phyloP scores from a whole-genome alignment of 2,329 filamentous ascomycete genomes.

The Cercospora sp. region DNA sequence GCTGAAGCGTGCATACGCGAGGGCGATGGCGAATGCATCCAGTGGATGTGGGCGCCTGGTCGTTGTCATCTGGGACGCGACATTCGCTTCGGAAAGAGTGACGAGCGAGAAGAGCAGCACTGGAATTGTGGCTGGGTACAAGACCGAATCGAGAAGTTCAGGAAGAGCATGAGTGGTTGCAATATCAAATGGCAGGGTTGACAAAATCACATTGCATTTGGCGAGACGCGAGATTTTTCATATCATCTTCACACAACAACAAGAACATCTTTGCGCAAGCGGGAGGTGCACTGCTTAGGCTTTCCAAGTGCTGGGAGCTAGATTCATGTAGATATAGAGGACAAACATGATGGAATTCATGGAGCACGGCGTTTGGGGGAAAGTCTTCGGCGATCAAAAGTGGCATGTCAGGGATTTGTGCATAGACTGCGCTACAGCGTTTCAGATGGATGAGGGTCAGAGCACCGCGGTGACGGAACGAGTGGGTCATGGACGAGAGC shows the following conservation, averaged over 20 bases:
- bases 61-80: conserved; percentile 38
- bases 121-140: conserved; percentile 39
- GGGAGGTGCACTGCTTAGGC: neutral
- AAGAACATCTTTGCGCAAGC: neutral
- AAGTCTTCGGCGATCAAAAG: neutral
- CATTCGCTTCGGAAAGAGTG: conserved; percentile 37
- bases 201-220: neutral
- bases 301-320: conserved; percentile 1
- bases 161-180: conserved; percentile 29
- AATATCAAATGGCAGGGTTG: conserved; percentile 27
- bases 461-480: neutral
- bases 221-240: neutral
- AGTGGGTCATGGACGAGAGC: neutral
- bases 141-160: conserved; percentile 30
- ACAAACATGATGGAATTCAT: neutral
- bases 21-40: conserved; percentile 34
- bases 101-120: conserved; percentile 33
- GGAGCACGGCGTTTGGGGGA: neutral
- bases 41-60: conserved; percentile 40
- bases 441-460: neutral
- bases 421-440: neutral
- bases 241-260: neutral
- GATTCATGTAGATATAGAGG: neutral
- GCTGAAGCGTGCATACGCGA: conserved; percentile 33
- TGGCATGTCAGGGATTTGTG: neutral